A percentile compares a stretch with the other conserved stretches of the same genome.
These are phyloP conservation scores for Phytophthora pistaciae DNA, from an alignment of 352 stramenopile species.

Conservation along the genomic window DNA sequence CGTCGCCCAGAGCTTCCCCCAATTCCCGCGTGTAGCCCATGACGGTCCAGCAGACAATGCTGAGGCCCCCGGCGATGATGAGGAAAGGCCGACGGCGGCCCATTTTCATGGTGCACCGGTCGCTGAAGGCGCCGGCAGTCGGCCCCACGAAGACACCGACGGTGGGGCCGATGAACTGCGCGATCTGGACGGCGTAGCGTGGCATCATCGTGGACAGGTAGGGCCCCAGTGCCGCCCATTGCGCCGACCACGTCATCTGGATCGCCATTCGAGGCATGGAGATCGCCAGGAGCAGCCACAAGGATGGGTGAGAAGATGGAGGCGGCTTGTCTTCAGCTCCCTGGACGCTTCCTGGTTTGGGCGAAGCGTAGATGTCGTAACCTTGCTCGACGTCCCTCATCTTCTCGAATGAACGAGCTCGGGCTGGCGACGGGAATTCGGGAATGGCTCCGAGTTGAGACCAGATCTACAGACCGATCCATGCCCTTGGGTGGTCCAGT, in stretches of 20 bases:
- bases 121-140: constrained; percentile 58
- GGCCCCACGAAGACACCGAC: constrained; percentile 58
- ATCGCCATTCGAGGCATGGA: constrained; percentile 66
- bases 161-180: constrained; percentile 61
- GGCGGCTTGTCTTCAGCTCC: constrained; percentile 1
- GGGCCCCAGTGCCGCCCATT: constrained; percentile 62
- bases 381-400: constrained; percentile 32
- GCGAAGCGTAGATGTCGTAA: constrained; percentile 32
- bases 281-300: constrained; percentile 49
- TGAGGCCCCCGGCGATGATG: constrained; percentile 42
- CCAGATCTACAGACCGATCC: not conserved
- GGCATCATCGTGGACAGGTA: constrained; percentile 60
- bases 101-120: constrained; percentile 47
- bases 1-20: constrained; percentile 52
- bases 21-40: constrained; percentile 69
- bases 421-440: constrained; percentile 7
- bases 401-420: constrained; percentile 3
- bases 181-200: constrained; percentile 52
- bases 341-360: constrained; percentile 22
- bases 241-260: constrained; percentile 62
- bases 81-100: constrained; percentile 51
- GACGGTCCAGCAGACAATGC: constrained; percentile 54
- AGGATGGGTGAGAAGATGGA: constrained; percentile 32
- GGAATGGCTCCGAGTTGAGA: constrained; percentile 7
- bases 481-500: not conserved